Evolutionary conservation across 176 grass and related monocot species (phyloP), one percentile per base, ranked within the genome.

Genomic region (Hyparrhenia diplandra): DNA sequence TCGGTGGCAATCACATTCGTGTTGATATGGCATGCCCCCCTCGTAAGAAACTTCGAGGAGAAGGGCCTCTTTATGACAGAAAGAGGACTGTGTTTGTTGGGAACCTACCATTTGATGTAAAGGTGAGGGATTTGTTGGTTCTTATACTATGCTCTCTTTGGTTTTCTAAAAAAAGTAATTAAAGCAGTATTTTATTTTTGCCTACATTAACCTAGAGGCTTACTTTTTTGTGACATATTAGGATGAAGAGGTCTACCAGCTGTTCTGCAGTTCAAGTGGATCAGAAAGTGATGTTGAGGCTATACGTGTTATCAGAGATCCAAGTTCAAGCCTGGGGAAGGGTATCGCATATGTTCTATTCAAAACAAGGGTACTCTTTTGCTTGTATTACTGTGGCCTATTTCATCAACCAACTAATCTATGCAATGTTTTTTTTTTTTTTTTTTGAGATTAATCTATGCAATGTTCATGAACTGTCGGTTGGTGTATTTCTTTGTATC

Each of bases 51-150:
- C 63, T 91, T 46, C 88, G 51, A 91, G 92, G 90, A 77, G 92
- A 90, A 80, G 87, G 84, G 12, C 82, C 96, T 64, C 85, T 99
- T 31, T 99, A 95, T 89, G 96, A 99, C 67, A 88, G 90, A 87
- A 99, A 99, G 71, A 81, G 84, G 71, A 99, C 96, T 47, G 67
- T 99, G 30, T 99, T 99, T 87, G 90, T 99, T 52, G 96, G 96
- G 43, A 99, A 95, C 83, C 82, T 99, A 73, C 96, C 96, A 36
- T 99, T 99, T 78, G 96, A 95, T 84, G 87, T 99, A 40, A 99
- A 93, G 88, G 96, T 99, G 75, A 63, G 74, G 13, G 21, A 45
- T 28, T 29, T 87, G 18, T 62, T 73, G 31, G 13, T 36, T 61
- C 51, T 64, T 76, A 32, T 75, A 59, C 81, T 35, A 42, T 21